Evolutionary conservation across 2,329 filamentous ascomycete species (phyloP).

Genomic region (Calycina herbarum): DNA sequence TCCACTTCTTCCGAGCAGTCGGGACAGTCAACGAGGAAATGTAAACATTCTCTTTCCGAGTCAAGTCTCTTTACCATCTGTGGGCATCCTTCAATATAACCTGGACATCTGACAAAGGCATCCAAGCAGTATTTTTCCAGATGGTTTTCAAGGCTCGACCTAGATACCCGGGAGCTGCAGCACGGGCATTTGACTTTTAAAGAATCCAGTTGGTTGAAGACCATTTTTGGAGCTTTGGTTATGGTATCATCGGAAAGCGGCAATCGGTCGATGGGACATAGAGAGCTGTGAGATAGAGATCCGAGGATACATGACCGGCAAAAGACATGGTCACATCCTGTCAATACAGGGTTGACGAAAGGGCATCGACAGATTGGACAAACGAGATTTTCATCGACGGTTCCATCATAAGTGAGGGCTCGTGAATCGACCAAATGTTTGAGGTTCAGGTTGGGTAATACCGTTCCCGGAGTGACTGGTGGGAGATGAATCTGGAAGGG

Average conservation of each 20-base stretch:
- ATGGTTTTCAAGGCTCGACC: constrained; percentile 57
- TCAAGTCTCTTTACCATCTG: constrained; percentile 54
- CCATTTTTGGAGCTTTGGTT: constrained; percentile 43
- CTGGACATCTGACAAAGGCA: constrained; percentile 55
- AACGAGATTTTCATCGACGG: constrained; percentile 41
- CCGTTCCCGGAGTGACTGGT: background rate
- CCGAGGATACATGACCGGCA: constrained; percentile 57
- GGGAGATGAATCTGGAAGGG: constrained; percentile 9
- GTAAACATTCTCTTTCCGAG: constrained; percentile 53
- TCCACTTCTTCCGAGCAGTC: constrained; percentile 51
- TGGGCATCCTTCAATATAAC: constrained; percentile 44
- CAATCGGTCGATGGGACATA: constrained; percentile 61
- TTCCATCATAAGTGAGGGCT: constrained; percentile 38
- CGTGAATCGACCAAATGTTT: constrained; percentile 36
- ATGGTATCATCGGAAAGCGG: constrained; percentile 41
- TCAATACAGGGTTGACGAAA: constrained; percentile 60
- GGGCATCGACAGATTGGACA: constrained; percentile 57
- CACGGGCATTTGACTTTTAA: constrained; percentile 61
- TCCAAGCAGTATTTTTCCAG: constrained; percentile 57
- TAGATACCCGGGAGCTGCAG: constrained; percentile 51
- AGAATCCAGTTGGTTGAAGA: constrained; percentile 61
- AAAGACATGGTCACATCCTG: constrained; percentile 65
- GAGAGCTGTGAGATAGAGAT: constrained; percentile 43
- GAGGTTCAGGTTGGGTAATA: constrained; percentile 22
- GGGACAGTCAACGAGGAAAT: constrained; percentile 52